Evolutionary conservation across 176 grass and related monocot genomes (phyloP).

Genomic region (Oropetium thomaeum): DNA sequence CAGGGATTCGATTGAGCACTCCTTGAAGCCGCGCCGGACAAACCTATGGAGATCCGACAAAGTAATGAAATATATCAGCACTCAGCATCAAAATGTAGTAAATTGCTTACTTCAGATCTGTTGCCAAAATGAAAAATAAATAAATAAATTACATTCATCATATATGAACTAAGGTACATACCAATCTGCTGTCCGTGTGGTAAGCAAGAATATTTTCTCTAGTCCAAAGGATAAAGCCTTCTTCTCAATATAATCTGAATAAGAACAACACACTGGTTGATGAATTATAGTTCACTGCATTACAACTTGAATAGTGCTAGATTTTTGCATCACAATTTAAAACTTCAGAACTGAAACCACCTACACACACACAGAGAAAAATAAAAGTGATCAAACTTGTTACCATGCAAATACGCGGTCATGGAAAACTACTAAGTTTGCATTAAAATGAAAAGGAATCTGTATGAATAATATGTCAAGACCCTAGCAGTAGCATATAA

Average conservation of each 20-base stretch:
- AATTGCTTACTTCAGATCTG: background rate
- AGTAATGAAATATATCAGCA: too few relatives aligned
- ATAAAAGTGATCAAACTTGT: background rate
- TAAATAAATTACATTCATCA: conserved; percentile 14
- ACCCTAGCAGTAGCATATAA: background rate
- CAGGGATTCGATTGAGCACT: conserved; percentile 73
- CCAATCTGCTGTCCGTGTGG: conserved; percentile 90
- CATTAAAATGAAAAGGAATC: background rate
- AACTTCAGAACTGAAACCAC: background rate
- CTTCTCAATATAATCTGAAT: conserved; percentile 88
- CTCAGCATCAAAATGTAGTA: background rate
- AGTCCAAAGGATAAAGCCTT: conserved; percentile 81
- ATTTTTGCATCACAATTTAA: background rate
- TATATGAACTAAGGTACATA: conserved; percentile 39
- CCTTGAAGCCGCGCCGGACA: conserved; percentile 82
- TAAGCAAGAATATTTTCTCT: conserved; percentile 92
- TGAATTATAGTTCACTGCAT: background rate
- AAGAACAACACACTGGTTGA: conserved; percentile 9
- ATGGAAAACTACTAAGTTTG: background rate
- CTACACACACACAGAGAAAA: too few relatives aligned
- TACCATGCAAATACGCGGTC: background rate
- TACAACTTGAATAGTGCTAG: background rate
- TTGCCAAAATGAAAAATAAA: background rate
- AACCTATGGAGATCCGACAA: conserved; percentile 50
- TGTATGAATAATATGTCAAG: background rate